Conservation (phyloP, 768 basidiomycete species). For the Sarcodon aspratus region DNA sequence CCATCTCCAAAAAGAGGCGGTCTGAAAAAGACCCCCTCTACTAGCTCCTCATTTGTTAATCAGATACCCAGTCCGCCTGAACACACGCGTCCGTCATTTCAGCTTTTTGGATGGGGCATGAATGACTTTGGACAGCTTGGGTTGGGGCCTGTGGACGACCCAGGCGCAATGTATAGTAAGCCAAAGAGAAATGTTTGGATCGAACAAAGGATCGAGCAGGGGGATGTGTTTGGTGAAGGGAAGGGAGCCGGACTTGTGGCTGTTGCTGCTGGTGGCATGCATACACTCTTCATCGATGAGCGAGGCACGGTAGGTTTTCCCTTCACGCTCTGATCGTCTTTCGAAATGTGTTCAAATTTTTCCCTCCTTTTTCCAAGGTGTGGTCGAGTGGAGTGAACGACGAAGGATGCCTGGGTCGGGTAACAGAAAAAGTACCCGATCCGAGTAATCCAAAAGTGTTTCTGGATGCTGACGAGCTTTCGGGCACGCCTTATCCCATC, state of each 20-base stretch:
- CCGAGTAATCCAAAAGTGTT: conserved; percentile 48
- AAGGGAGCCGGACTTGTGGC: conserved; percentile 71
- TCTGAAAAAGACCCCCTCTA: too few relatives aligned
- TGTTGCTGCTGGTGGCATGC: conserved; percentile 78
- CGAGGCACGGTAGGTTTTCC: conserved; percentile 66
- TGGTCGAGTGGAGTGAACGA: conserved; percentile 87
- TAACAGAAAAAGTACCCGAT: conserved; percentile 49
- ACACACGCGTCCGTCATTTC: conserved; percentile 50
- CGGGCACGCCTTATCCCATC: conserved; percentile 52
- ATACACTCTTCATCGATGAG: conserved; percentile 82
- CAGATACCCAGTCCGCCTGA: conserved; percentile 47
- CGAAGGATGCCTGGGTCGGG: conserved; percentile 76
- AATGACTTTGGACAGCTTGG: conserved; percentile 97
- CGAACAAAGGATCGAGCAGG: conserved; percentile 62
- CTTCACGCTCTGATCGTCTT: conserved; percentile 1
- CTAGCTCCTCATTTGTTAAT: conserved; percentile 24
- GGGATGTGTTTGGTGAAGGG: conserved; percentile 44
- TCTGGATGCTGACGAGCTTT: conserved; percentile 40
- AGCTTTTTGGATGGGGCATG: conserved; percentile 81
- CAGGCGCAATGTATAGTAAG: conserved; percentile 58
- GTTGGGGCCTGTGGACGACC: conserved; percentile 51
- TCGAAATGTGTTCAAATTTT: background rate
- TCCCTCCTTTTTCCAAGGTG: conserved; percentile 29
- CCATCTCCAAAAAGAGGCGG: too few relatives aligned
- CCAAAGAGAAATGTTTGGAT: conserved; percentile 74